Percentiles rank a stretch among this genome's conserved stretches.
Conservation (phyloP, 257 asterid species). For the Handroanthus guayacan region DNA sequence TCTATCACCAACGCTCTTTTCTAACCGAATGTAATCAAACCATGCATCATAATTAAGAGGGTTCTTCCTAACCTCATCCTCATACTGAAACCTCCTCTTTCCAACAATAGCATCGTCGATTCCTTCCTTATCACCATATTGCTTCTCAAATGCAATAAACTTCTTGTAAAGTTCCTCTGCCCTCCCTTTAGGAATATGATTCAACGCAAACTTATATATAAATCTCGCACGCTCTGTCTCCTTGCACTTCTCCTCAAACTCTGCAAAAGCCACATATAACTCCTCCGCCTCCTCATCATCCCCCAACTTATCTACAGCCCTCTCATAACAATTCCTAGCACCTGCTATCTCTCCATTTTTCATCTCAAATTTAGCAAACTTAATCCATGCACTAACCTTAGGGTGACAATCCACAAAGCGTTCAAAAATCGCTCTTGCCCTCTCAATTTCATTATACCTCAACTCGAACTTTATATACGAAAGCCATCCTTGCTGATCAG, state of each 20-base stretch:
- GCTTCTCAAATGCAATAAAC: constrained; percentile 92
- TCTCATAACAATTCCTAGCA: constrained; percentile 73
- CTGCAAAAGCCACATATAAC: constrained; percentile 87
- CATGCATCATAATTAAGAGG: constrained; percentile 87
- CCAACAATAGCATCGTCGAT: constrained; percentile 95
- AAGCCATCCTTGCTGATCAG: constrained; percentile 94
- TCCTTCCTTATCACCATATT: constrained; percentile 90
- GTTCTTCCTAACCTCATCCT: constrained; percentile 86
- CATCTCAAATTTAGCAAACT: constrained; percentile 88
- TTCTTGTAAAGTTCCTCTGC: constrained; percentile 92
- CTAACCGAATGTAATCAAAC: constrained; percentile 87
- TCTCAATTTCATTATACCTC: constrained; percentile 77
- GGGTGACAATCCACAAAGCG: constrained; percentile 78
- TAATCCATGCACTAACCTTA: constrained; percentile 77
- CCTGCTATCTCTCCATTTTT: constrained; percentile 79
- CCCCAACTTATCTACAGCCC: constrained; percentile 82
- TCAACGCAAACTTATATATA: constrained; percentile 81
- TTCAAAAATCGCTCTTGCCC: constrained; percentile 80
- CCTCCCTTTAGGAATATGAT: constrained; percentile 89
- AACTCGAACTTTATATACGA: constrained; percentile 83
- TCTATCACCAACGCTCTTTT: constrained; percentile 75
- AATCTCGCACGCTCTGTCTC: constrained; percentile 91
- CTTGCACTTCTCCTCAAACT: constrained; percentile 93
- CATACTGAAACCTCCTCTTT: constrained; percentile 88
- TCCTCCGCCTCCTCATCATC: constrained; percentile 92